Evolutionary conservation across 2,329 filamentous ascomycete genomes (phyloP), one percentile per base, ranked within the genome.

Genomic region (Whalleya microplaca): DNA sequence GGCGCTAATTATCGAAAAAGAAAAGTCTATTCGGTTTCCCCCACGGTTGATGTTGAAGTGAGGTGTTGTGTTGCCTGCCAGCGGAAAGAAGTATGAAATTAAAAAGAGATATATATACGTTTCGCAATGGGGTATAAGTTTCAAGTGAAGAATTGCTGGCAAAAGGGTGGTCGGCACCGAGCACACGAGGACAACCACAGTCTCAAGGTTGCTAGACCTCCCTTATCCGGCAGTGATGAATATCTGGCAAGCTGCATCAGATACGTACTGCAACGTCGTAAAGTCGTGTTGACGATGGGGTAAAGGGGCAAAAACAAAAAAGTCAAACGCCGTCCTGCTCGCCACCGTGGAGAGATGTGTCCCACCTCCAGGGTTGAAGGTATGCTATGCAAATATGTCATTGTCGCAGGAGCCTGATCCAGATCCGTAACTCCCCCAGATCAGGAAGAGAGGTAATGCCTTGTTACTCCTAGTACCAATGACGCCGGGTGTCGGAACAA

Each of bases 241-340:
- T 52, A 52, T 58, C 58, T 52, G 51, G 7, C 32, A 51, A 23
- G 37, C 16, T 48, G 32, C 55, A 52, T 42, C 52, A 58, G 61
- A 56, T 41, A 46, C 58, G 42, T 41, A 55, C 57, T 49, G 59
- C 54, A 45, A 53, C 27, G 56, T 56, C 69, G 67, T 64, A 69
- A 62, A 62, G 54, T 69, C 65, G 64, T 66, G 51, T 57, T 64
- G 48, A 48, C 45, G 55, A 49, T 12, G 45, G 51, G 37, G 41
- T 46, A 43, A 50, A 59, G 58, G 43, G 53, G 10, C 3, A 16
- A 62, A 53, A 58, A 58, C 41, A 57, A 42, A 62, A 61, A 58
- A 48, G 60, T 55, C 60, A 63, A 66, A 65, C 61, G 64, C 62
- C 64, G 56, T 61, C 64, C 61, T 60, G 64, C 59, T 66, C 65